Evolutionary conservation across 345 rosid genomes (phyloP), one percentile per base, ranked within the genome.

Genomic region (Syzygium oleosum): DNA sequence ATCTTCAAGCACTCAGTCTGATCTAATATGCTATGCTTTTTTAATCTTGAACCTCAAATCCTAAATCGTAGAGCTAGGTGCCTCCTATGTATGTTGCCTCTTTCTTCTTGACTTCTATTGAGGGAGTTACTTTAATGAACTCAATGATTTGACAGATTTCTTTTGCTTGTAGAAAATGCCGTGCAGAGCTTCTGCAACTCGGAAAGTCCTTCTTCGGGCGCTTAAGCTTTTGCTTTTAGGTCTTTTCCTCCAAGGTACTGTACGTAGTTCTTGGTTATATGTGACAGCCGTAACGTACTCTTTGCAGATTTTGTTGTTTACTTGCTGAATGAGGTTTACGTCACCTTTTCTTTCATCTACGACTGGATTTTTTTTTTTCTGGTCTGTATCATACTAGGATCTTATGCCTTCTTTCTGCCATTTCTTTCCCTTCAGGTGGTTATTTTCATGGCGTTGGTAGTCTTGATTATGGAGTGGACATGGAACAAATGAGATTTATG

Each of bases 191-290:
- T 88, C 68, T 55, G 98, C 99, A 54, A 94, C 98, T 41, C 91
- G 91, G 90, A 97, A 96, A 90, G 95, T 96, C 53, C n/a, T 91
- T 41, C 87, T 90, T 73, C 94, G 97, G 84, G 89, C 94, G 1
- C 84, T 94, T 52, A 97, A 95, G 89, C 95, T 97, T 87, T 87
- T 97, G 1, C 10, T 88, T 10, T 87, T 96, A 68, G 98, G 99
- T 80, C 89, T 96, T 88, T 92, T 97, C 88, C 96, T 97, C 83
- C 99, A 97, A 97, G 99, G 99, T 94, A 85, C 49, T 79, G 14
- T 23, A 13, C 9, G 13, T 54, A 31, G 51, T 85, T 83, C 12
- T 84, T n/a, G 80, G 80, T 79, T 51, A n/a, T 34, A 17, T 25
- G 79, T 7, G 31, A 27, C 25, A 51, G 79, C 19, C 3, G 12